Percentiles rank a stretch among this genome's conserved stretches.
These are phyloP conservation scores for Diddensiella transvaalensis DNA, from an alignment of 805 yeast species.

Conservation along the genomic window DNA sequence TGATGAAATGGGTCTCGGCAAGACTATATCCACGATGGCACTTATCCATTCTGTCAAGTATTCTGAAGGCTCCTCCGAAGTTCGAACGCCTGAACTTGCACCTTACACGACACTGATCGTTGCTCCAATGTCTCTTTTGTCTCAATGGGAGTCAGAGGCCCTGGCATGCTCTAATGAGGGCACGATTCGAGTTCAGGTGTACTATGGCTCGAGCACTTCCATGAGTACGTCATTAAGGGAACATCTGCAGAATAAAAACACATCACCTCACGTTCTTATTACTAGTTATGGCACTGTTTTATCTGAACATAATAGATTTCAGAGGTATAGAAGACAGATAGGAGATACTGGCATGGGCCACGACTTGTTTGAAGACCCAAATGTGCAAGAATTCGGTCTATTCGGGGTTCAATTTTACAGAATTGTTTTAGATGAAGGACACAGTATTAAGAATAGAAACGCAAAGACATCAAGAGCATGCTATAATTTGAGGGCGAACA, in stretches of 20 bases:
- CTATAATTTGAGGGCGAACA: slow-evolving; percentile 55
- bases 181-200: slow-evolving; percentile 41
- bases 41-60: slow-evolving; percentile 50
- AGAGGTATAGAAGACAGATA: slow-evolving; percentile 16
- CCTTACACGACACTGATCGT: slow-evolving; percentile 69
- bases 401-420: slow-evolving; percentile 73
- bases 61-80: slow-evolving; percentile 1
- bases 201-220: slow-evolving; percentile 64
- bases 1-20: slow-evolving; percentile 97
- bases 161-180: slow-evolving; percentile 41
- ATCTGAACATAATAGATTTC: slow-evolving; percentile 60
- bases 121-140: slow-evolving; percentile 85
- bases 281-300: slow-evolving; percentile 88
- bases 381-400: slow-evolving; percentile 43
- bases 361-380: slow-evolving; percentile 19
- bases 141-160: slow-evolving; percentile 89
- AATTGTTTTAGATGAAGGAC: slow-evolving; percentile 85
- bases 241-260: slow-evolving; percentile 37
- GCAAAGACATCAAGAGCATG: slow-evolving; percentile 80
- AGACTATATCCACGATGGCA: slow-evolving; percentile 80
- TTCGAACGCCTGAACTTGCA: slow-evolving; percentile 39
- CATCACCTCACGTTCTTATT: slow-evolving; percentile 63
- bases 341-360: slow-evolving; percentile 1
- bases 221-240: slow-evolving; percentile 45
- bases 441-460: slow-evolving; percentile 73